These are phyloP conservation scores for Mycosphaerella sp. DNA, from an alignment of 2,329 filamentous ascomycete species.

Conservation along the genomic window DNA sequence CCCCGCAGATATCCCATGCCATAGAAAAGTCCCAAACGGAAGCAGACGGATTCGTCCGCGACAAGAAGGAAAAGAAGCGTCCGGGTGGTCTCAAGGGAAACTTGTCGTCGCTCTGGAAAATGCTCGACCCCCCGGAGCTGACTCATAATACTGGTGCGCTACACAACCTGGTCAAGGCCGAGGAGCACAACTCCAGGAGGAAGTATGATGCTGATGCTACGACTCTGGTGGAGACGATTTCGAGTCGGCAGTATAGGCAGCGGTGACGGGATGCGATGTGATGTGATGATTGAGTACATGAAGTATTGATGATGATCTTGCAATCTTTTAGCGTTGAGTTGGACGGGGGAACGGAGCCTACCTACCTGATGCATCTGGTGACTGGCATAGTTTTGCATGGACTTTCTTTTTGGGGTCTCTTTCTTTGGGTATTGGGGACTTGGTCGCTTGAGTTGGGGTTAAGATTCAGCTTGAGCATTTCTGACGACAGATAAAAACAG, in stretches of 20 bases:
- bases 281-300: not conserved
- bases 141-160: slow-evolving; percentile 12
- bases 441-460: too few relatives aligned
- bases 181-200: slow-evolving; percentile 1
- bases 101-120: slow-evolving; percentile 14
- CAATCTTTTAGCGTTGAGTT: too few relatives aligned
- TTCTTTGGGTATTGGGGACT: too few relatives aligned
- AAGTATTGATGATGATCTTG: too few relatives aligned
- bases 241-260: slow-evolving; percentile 1
- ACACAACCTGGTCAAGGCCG: slow-evolving; percentile 11
- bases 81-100: slow-evolving; percentile 10
- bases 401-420: too few relatives aligned
- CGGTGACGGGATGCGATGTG: not conserved
- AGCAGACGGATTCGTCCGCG: slow-evolving; percentile 1
- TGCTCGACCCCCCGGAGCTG: slow-evolving; percentile 16
- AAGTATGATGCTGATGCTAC: slow-evolving; percentile 2
- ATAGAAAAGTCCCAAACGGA: not conserved
- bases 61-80: slow-evolving; percentile 9
- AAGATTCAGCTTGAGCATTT: too few relatives aligned
- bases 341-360: too few relatives aligned
- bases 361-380: too few relatives aligned
- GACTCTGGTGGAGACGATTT: slow-evolving; percentile 4
- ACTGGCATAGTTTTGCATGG: too few relatives aligned
- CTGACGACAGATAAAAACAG: too few relatives aligned
- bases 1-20: not conserved